Evolutionary conservation across 768 basidiomycete species (phyloP), one percentile per base, ranked within the genome.

Genomic region (Boletus reticuloceps): DNA sequence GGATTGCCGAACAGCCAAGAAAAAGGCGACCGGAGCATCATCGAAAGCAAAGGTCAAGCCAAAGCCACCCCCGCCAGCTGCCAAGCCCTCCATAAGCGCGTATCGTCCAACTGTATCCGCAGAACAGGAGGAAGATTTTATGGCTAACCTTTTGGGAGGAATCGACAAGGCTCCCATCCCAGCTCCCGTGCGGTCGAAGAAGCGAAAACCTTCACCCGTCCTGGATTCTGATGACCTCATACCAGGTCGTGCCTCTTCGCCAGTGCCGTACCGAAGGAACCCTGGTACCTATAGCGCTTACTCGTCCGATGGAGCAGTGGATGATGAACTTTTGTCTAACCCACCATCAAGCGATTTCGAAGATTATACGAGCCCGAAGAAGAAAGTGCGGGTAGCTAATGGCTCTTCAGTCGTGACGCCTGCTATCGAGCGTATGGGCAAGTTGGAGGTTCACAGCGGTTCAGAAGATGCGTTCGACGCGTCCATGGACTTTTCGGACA

Each of bases 121-220:
- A 13, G 88, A 86, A 49, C 83, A 94, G 62, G 97, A 98, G 69
- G 78, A 82, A 38, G 93, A 96, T 61, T 93, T 99, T 60, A 89
- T 99, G 91, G 82, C 84, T 0, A 82, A 80, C 37, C 72, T 99
- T 1, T 74, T 99, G 11, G 88, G 85, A 10, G 81, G 75, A 20
- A 82, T 96, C 69, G 91, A 91, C 56, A 71, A 74, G 6, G 65
- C 73, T 11, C 72, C 81, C 12, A 64, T 71, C 27, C 67, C 79
- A 12, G 60, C 74, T 5, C 70, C 70, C 3, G 53, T 53, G 27
- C 73, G 65, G 27, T 58, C 74, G n/a, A 82, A 82, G 51, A 91
- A 91, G 66, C 85, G 89, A 31, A 91, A 91, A 56, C 79, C 84
- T 13, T 83, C 80, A 1, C 82, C 81, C 0, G 59, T 73, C 16